A percentile compares a stretch with the other conserved stretches of the same genome.
Evolutionary conservation across 352 stramenopile genomes (phyloP).

Genomic region (Pythium brassicae): DNA sequence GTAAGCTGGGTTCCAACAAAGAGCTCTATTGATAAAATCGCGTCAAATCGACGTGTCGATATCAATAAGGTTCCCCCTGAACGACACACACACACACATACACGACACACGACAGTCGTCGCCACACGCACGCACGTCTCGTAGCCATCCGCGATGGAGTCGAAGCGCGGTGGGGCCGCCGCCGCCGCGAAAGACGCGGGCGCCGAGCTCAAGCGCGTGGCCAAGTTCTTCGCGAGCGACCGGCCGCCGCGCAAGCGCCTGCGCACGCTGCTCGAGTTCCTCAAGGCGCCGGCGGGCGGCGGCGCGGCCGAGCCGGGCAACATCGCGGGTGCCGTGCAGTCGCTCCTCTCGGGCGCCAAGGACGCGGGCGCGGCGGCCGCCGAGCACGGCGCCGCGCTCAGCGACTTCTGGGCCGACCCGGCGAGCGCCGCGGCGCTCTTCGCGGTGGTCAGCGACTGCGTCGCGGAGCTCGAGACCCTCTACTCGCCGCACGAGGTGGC

Average conservation of each 20-base stretch:
- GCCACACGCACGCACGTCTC: too few relatives aligned
- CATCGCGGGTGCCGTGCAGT: slow-evolving; percentile 67
- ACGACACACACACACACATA: too few relatives aligned
- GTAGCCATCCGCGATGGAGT: too few relatives aligned
- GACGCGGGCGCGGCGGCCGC: slow-evolving; percentile 23
- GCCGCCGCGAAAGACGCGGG: not conserved
- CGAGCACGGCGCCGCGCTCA: slow-evolving; percentile 46
- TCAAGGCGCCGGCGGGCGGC: slow-evolving; percentile 47
- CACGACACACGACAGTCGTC: too few relatives aligned
- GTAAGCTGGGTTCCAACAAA: too few relatives aligned
- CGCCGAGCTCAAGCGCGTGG: slow-evolving; percentile 71
- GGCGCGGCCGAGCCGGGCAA: slow-evolving; percentile 35
- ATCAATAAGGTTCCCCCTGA: too few relatives aligned
- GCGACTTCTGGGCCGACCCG: slow-evolving; percentile 76
- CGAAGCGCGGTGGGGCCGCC: slow-evolving; percentile 7
- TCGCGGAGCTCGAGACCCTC: slow-evolving; percentile 78
- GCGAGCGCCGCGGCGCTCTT: slow-evolving; percentile 72
- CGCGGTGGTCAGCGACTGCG: slow-evolving; percentile 72
- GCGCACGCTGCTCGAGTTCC: slow-evolving; percentile 78
- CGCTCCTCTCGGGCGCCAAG: slow-evolving; percentile 52
- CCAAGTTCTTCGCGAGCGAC: slow-evolving; percentile 84
- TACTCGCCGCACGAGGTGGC: slow-evolving; percentile 79
- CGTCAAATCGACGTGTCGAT: too few relatives aligned
- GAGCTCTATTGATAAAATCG: too few relatives aligned
- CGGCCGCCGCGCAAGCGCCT: slow-evolving; percentile 80